These are phyloP conservation scores for Pugionium cornutum DNA, from an alignment of 345 rosid genomes.

Conservation along the genomic window DNA sequence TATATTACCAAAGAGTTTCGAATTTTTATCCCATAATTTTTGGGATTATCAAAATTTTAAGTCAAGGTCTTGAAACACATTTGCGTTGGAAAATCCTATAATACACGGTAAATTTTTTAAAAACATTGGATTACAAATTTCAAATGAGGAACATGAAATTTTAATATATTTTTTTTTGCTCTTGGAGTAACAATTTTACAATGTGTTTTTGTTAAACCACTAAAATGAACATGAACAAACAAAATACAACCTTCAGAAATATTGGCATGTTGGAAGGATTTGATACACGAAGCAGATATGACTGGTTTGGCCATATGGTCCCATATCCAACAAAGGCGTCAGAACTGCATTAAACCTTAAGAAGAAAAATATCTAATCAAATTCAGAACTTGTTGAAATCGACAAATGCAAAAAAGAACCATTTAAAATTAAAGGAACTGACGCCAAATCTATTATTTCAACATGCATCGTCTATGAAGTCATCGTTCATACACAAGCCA, in stretches of 20 bases:
- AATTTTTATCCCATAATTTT: not conserved
- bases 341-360: conserved; percentile 39
- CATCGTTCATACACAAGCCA: not conserved
- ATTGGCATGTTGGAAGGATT: not conserved
- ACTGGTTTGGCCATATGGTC: conserved; percentile 38
- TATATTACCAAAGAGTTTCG: not conserved
- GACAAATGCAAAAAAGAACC: conserved; percentile 21
- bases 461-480: conserved; percentile 12
- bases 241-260: not conserved
- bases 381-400: conserved; percentile 39
- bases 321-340: conserved; percentile 38
- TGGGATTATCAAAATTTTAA: not conserved
- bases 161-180: not conserved
- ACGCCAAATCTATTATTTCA: conserved; percentile 27
- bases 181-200: not conserved
- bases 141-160: no score
- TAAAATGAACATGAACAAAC: not conserved
- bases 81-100: no score
- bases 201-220: not conserved
- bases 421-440: conserved; percentile 15
- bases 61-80: not conserved
- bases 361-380: conserved; percentile 34
- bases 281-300: conserved; percentile 10
- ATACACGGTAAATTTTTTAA: no score
- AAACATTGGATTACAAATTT: no score